phyloP scores from a whole-genome alignment of 2,329 filamentous ascomycete genomes.

The Penicillium sp. region DNA sequence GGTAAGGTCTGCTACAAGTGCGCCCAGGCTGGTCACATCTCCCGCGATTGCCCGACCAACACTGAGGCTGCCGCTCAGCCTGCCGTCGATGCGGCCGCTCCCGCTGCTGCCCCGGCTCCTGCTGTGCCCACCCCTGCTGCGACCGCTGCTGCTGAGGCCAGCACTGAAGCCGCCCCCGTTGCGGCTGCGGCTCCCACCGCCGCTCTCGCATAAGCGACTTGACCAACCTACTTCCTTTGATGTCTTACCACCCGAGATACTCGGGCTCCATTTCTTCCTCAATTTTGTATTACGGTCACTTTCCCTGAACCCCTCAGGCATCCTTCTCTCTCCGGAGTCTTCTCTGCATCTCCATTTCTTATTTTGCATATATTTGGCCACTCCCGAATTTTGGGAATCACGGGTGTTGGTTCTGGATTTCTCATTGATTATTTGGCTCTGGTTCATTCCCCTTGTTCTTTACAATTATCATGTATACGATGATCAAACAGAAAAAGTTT shows the following conservation, averaged over 20 bases:
- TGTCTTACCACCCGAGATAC: slow-evolving; percentile 17
- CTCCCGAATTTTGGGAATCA: slow-evolving; percentile 6
- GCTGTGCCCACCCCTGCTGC: slow-evolving; percentile 24
- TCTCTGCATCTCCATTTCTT: too few species aligned
- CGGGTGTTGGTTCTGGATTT: slow-evolving; percentile 20
- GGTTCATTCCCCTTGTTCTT: slow-evolving; percentile 27
- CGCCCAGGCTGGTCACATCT: slow-evolving; percentile 93
- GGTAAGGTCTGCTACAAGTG: slow-evolving; percentile 99
- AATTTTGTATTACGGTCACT: slow-evolving; percentile 32
- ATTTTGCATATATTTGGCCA: slow-evolving; percentile 41
- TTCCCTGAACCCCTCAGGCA: slow-evolving; percentile 23
- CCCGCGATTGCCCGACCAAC: slow-evolving; percentile 86
- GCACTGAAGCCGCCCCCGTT: slow-evolving; percentile 23
- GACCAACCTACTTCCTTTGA: slow-evolving; percentile 4
- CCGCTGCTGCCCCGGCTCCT: slow-evolving; percentile 36
- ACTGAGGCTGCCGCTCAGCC: slow-evolving; percentile 42
- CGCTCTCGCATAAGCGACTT: slow-evolving; percentile 43
- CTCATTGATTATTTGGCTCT: too few species aligned
- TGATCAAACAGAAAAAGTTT: slow-evolving; percentile 36
- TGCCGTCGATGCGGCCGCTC: slow-evolving; percentile 36
- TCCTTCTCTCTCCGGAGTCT: slow-evolving; percentile 22
- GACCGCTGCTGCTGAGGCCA: slow-evolving; percentile 25
- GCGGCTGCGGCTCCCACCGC: slow-evolving; percentile 43
- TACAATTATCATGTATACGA: slow-evolving; percentile 43
- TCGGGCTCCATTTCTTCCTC: slow-evolving; percentile 19